Evolutionary conservation across 257 asterid species (phyloP).

Genomic region (Eustoma russellianum): DNA sequence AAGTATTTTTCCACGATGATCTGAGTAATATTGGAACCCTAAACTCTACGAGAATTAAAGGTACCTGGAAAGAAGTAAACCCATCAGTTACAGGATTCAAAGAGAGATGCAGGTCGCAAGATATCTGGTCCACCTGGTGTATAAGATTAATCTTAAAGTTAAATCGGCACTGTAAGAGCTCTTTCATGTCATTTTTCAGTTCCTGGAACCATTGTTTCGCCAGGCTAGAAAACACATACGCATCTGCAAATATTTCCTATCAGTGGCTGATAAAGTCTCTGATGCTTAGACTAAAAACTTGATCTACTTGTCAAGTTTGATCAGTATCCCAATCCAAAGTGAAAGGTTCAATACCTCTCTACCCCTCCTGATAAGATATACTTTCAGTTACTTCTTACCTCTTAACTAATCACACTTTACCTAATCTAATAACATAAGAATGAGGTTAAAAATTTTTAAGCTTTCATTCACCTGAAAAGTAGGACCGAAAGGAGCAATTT

Average conservation of each 20-base stretch:
- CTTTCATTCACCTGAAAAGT: conserved; percentile 53
- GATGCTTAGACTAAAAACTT: too few relatives aligned
- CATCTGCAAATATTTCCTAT: conserved; percentile 44
- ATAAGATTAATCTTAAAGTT: conserved; percentile 53
- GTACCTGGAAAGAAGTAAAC: conserved; percentile 67
- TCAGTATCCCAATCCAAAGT: neutral
- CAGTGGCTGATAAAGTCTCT: conserved; percentile 6
- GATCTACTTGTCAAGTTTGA: neutral
- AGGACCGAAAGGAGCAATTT: conserved; percentile 59
- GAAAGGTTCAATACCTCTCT: too few relatives aligned
- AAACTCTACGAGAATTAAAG: neutral
- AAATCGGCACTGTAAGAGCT: conserved; percentile 56
- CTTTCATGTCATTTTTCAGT: conserved; percentile 50
- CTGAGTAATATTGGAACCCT: too few relatives aligned
- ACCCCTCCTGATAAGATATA: too few relatives aligned
- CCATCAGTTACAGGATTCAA: conserved; percentile 48
- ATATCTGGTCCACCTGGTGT: conserved; percentile 47
- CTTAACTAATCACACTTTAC: neutral
- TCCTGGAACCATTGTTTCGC: conserved; percentile 74
- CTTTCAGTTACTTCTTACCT: too few relatives aligned
- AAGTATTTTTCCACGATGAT: too few relatives aligned
- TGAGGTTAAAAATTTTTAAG: neutral
- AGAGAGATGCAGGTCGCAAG: conserved; percentile 60
- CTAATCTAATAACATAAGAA: neutral
- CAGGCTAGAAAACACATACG: conserved; percentile 44